Evolutionary conservation across 495 filamentous ascomycete genomes (phyloP), one percentile per base, ranked within the genome.

Genomic region (Penicillium samsonianum): DNA sequence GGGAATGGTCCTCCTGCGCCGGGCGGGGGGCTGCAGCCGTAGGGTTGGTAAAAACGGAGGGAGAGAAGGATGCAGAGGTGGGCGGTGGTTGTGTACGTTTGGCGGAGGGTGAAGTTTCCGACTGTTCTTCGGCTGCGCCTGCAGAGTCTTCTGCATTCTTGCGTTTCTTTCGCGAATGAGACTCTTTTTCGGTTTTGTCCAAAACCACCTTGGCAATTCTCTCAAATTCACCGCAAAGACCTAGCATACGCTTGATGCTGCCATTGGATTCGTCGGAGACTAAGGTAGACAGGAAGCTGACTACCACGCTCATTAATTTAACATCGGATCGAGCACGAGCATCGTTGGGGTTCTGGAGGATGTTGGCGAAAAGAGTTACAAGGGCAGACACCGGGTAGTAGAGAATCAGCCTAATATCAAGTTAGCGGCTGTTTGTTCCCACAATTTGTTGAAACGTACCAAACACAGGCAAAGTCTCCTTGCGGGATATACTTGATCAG

Each of bases 301-400:
- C 91, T 4, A 98, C 95, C 9, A 90, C 80, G 64, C 86, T 90
- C 91, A 98, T 97, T 37, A 97, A 74, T 62, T 88, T 87, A 9
- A 96, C 83, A 71, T 98, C 94, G 8, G 90, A 89, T 16, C 90
- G 86, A 40, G 93, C 91, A 31, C 91, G 87, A 6, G 86, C 82
- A 68, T 98, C 94, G 58, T 90, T 87, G 0, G 95, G 95, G 59
- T 98, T 98, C 69, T 98, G 95, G 4, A 98, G 78, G 53, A 98
- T 94, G 68, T 98, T 96, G 50, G 92, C 94, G 67, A 98, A 98
- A 26, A 98, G 79, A 3, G 94, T 98, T 4, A 98, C 91, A 12
- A 98, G 82, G 11, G 94, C 90, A 3, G 95, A 97, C 16, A 98
- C 92, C 5, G 94, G 94, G 74, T 94, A 98, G 74, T 98, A 98